These are phyloP conservation scores for Polytolypa hystricis DNA, from an alignment of 2,329 filamentous ascomycete genomes.

Conservation along the genomic window DNA sequence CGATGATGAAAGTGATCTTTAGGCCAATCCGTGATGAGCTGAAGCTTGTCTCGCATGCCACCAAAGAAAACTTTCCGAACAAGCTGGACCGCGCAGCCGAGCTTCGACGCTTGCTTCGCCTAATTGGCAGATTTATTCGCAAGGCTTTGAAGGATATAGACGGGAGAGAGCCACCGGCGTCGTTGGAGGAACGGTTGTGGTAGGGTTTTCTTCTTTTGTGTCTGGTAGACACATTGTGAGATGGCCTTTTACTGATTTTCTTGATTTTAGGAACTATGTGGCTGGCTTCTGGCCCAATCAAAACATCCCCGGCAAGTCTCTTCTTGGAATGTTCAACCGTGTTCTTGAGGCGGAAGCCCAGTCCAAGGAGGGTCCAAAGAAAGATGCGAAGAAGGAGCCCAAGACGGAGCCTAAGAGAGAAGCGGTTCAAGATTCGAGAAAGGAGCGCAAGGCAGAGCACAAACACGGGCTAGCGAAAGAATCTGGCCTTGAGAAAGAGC, in stretches of 20 bases:
- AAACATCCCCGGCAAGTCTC: slow-evolving; percentile 15
- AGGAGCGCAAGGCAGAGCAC: too few relatives aligned
- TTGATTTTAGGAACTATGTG: slow-evolving; percentile 31
- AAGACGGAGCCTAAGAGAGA: too few relatives aligned
- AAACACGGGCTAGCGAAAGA: too few relatives aligned
- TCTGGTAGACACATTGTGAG: background rate
- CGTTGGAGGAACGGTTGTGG: slow-evolving; percentile 35
- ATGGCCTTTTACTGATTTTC: background rate
- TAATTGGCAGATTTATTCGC: slow-evolving; percentile 37
- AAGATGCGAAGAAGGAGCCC: background rate
- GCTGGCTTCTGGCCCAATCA: slow-evolving; percentile 38
- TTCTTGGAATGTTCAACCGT: slow-evolving; percentile 12
- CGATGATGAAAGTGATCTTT: slow-evolving; percentile 36
- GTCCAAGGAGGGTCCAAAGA: background rate
- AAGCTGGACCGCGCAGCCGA: slow-evolving; percentile 33
- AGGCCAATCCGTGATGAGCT: slow-evolving; percentile 35
- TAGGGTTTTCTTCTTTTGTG: slow-evolving; percentile 19
- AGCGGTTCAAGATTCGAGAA: too few relatives aligned
- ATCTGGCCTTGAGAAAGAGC: too few relatives aligned
- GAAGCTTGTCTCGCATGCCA: slow-evolving; percentile 34
- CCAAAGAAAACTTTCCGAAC: slow-evolving; percentile 35
- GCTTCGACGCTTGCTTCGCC: slow-evolving; percentile 32
- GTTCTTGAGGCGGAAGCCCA: slow-evolving; percentile 8
- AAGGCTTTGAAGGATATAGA: slow-evolving; percentile 27
- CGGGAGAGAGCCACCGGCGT: slow-evolving; percentile 27